A percentile compares a stretch with the other conserved stretches of the same genome.
Conservation (phyloP, 106 monocot species). For the Dendrobium officinale region DNA sequence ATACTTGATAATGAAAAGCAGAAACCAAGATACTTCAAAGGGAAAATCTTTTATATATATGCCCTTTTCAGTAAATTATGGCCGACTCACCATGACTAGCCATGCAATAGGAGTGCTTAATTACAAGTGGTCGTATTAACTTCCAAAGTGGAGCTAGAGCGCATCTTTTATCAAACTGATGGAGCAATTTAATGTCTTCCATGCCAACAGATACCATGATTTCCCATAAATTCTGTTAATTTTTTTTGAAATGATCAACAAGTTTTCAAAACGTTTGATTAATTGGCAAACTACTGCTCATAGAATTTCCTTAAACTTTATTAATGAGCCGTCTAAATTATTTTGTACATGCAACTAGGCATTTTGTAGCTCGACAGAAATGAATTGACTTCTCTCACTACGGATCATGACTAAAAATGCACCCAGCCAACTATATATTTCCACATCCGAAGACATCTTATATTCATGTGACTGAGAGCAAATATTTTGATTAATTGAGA, state of each 20-base stretch:
- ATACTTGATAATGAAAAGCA: neutral
- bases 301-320: neutral
- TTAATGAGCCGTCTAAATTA: neutral
- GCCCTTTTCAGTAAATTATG: neutral
- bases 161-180: neutral
- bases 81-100: neutral
- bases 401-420: neutral
- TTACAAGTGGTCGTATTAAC: neutral
- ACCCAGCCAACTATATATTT: neutral
- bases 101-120: neutral
- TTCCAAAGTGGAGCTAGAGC: neutral
- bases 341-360: neutral
- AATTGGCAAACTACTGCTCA: neutral
- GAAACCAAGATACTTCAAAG: neutral
- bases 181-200: neutral
- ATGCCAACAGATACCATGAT: neutral
- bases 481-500: neutral
- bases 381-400: neutral
- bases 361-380: neutral
- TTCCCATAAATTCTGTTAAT: neutral
- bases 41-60: neutral
- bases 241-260: neutral
- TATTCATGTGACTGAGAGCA: neutral
- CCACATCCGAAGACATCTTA: neutral
- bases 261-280: neutral